These are phyloP conservation scores for Crithidia acanthocephali DNA, from an alignment of 208 protist species.

Conservation along the genomic window DNA sequence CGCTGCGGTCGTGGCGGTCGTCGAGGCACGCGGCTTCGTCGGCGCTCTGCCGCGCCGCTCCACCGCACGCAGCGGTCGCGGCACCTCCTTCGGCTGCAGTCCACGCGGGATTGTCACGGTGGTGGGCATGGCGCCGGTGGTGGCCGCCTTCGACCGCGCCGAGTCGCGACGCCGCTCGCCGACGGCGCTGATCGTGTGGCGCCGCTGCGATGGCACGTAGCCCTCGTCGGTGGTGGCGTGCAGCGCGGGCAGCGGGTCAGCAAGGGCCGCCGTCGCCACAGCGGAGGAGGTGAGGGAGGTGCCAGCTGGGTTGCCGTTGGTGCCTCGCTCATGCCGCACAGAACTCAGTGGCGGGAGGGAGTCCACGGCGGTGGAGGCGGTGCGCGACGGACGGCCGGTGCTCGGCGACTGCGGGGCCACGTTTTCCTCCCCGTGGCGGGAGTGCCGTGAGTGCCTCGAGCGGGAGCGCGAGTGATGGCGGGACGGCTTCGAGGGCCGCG, in stretches of 20 bases:
- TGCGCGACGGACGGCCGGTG: background rate
- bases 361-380: background rate
- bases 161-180: background rate
- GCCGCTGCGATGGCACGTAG: background rate
- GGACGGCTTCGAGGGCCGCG: background rate
- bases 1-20: background rate
- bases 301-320: background rate
- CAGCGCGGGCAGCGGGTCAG: background rate
- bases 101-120: slow-evolving; percentile 18
- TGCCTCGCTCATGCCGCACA: background rate
- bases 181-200: background rate
- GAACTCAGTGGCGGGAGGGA: background rate
- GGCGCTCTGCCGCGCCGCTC: slow-evolving; percentile 1
- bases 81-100: slow-evolving; percentile 13
- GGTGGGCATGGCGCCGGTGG: background rate
- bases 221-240: background rate
- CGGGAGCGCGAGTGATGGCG: background rate
- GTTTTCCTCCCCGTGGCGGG: background rate
- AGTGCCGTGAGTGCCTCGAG: background rate
- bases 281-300: background rate
- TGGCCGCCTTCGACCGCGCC: background rate
- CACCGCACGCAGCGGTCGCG: slow-evolving; percentile 13
- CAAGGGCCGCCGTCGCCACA: background rate
- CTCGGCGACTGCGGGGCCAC: background rate
- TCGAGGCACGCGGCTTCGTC: background rate